A percentile compares a stretch with the other conserved stretches of the same genome.
These are phyloP conservation scores for Verticillium tricorpus DNA, from an alignment of 2,329 filamentous ascomycete genomes.

Conservation along the genomic window DNA sequence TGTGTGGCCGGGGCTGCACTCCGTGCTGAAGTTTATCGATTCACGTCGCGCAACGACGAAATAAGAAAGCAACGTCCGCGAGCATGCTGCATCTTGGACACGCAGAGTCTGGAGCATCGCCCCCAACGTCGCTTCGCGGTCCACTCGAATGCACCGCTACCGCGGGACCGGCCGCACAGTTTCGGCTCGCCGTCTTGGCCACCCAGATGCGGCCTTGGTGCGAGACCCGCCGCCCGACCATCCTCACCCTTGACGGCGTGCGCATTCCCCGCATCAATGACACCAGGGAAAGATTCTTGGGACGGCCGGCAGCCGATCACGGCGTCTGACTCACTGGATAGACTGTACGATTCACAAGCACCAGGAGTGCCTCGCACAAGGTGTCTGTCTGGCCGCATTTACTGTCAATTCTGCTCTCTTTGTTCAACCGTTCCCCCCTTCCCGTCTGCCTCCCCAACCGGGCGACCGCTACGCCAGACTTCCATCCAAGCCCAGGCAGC, in stretches of 20 bases:
- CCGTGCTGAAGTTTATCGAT: neutral
- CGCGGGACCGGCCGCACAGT: neutral
- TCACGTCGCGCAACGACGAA: neutral
- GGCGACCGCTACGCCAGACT: neutral
- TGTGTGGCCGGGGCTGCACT: neutral
- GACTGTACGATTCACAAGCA: slow-evolving; percentile 14
- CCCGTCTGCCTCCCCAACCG: neutral
- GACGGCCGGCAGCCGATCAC: neutral
- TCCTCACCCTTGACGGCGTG: too few relatives aligned
- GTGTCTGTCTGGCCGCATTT: neutral
- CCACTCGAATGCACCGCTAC: neutral
- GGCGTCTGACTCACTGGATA: slow-evolving; percentile 11
- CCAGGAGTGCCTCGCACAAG: neutral
- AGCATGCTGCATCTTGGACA: neutral
- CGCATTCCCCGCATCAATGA: neutral
- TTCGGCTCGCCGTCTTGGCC: neutral
- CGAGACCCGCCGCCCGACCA: neutral
- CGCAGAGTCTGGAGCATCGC: neutral
- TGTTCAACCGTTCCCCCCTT: neutral
- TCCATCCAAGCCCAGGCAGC: neutral
- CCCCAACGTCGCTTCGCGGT: neutral
- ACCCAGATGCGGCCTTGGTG: neutral
- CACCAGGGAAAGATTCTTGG: neutral
- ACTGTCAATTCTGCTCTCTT: neutral
- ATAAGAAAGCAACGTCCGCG: neutral